Base-by-base conservation (phyloP, 2,329 filamentous ascomycete species). In the Dendryphion nanum region DNA sequence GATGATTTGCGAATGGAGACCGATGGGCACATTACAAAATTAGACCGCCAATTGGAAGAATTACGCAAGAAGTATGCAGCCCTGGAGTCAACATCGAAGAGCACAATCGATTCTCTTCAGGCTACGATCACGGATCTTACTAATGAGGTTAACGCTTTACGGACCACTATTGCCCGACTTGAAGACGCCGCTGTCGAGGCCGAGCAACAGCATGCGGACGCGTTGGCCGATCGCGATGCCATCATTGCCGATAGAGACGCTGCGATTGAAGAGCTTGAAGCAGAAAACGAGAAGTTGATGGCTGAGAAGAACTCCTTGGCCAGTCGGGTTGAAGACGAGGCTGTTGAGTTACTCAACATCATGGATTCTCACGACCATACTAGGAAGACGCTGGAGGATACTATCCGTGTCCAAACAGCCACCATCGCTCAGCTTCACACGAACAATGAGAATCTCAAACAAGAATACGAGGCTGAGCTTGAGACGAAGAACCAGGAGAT, bases 121-220 rank as follows among this genome's bases (percentile, higher is more conserved):
- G 57, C 59, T 17, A 64, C 68, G 32, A 71, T 73, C 40, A 57
- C 55, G 4, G 61, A 64, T 18, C 65, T 71, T 46, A 64, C 63
- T 39, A 66, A 69, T 35, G 55, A 68, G 8, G 54, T 70, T 15
- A 54, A 57, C 10, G 61, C 60, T 8, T 59, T 64, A 24, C 62
- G 69, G 31, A 51, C 53, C 32, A 61, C 68, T 31, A 67, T 72
- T 37, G 56, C 58, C 13, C 41, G 48, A n/a, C 57, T 71, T 5
- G 56, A 54, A 31, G 47, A 57, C 17, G 50, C 52, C 13, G 49
- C 41, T 39, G 55, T 18, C 37, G 45, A 47, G 41, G 42, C 53
- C 51, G 53, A 52, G 40, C 42, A 57, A 50, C 39, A 51, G 36
- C 10, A 49, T 31, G 43, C 49, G 26, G 37, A 37, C 35, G 44